phyloP scores from a whole-genome alignment of 352 stramenopile species.

The Phytophthora nicotianae region DNA sequence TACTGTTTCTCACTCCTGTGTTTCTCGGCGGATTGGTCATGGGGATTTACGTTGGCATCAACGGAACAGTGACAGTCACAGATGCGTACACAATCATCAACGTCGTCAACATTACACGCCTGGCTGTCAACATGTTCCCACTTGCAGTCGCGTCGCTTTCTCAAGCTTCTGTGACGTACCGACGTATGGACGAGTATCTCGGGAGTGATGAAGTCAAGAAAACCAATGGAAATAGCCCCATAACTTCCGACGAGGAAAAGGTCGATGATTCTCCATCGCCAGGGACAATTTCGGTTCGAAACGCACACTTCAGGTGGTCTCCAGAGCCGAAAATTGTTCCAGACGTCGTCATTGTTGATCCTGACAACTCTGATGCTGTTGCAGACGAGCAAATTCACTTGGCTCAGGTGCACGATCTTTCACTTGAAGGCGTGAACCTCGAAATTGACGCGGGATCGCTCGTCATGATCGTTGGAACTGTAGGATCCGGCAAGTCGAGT shows the following conservation, averaged over 20 bases:
- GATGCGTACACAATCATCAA: conserved; percentile 50
- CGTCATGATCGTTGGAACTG: conserved; percentile 59
- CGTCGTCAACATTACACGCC: conserved; percentile 43
- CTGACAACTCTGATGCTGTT: conserved; percentile 16
- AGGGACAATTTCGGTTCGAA: conserved; percentile 23
- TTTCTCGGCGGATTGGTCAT: conserved; percentile 47
- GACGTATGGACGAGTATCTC: conserved; percentile 33
- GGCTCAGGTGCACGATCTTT: conserved; percentile 22
- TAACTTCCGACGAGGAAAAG: background rate
- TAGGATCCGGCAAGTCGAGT: conserved; percentile 62
- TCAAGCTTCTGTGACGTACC: conserved; percentile 32
- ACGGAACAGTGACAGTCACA: conserved; percentile 46
- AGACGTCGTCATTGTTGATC: conserved; percentile 34
- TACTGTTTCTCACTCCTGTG: conserved; percentile 51
- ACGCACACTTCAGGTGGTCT: conserved; percentile 34
- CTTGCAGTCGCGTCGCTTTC: conserved; percentile 35
- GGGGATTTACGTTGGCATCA: conserved; percentile 42
- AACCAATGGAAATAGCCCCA: background rate
- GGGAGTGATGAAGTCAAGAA: conserved; percentile 25
- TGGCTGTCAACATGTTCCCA: conserved; percentile 36
- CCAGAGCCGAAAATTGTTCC: conserved; percentile 1
- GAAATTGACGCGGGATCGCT: conserved; percentile 62
- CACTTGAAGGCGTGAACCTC: conserved; percentile 52
- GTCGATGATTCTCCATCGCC: background rate
- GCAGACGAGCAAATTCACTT: conserved; percentile 1